Evolutionary conservation across 2,329 filamentous ascomycete genomes (phyloP).

Genomic region (Phialemoniopsis sp.): DNA sequence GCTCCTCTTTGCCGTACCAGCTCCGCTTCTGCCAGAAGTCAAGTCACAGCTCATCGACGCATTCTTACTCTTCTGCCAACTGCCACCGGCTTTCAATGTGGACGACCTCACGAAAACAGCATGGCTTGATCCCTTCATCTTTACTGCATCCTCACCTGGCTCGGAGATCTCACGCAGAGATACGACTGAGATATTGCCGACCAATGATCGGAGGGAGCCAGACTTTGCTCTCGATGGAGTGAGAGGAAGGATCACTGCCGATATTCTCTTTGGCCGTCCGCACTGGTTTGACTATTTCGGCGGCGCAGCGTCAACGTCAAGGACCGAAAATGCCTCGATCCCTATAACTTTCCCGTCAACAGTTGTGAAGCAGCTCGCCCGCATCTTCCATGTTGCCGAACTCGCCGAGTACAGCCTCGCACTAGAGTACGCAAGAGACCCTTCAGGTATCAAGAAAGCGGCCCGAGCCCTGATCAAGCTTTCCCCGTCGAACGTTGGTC

Average conservation of each 20-base stretch:
- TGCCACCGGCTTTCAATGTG: conserved; percentile 46
- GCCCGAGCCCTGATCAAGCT: conserved; percentile 72
- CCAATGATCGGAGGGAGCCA: neutral
- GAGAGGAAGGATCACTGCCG: neutral
- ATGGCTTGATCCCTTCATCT: conserved; percentile 48
- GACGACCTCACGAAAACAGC: conserved; percentile 23
- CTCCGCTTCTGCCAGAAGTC: conserved; percentile 23
- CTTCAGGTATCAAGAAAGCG: conserved; percentile 56
- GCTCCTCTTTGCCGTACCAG: conserved; percentile 52
- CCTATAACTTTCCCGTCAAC: conserved; percentile 41
- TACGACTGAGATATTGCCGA: neutral
- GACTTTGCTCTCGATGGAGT: neutral
- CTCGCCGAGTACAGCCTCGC: conserved; percentile 69
- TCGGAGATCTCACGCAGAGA: conserved; percentile 24
- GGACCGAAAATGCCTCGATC: conserved; percentile 18
- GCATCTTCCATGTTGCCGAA: conserved; percentile 34
- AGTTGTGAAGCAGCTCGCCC: conserved; percentile 55
- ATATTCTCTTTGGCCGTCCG: conserved; percentile 40
- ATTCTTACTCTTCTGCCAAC: conserved; percentile 63
- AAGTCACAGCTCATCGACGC: conserved; percentile 57
- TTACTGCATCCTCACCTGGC: conserved; percentile 10
- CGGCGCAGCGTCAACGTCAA: conserved; percentile 10
- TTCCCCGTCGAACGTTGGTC: conserved; percentile 54
- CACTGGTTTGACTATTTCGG: conserved; percentile 37
- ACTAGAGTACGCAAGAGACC: conserved; percentile 55